A percentile compares a stretch with the other conserved stretches of the same genome.
Evolutionary conservation across 2,329 filamentous ascomycete species (phyloP).

Genomic region (Dothistroma pini): DNA sequence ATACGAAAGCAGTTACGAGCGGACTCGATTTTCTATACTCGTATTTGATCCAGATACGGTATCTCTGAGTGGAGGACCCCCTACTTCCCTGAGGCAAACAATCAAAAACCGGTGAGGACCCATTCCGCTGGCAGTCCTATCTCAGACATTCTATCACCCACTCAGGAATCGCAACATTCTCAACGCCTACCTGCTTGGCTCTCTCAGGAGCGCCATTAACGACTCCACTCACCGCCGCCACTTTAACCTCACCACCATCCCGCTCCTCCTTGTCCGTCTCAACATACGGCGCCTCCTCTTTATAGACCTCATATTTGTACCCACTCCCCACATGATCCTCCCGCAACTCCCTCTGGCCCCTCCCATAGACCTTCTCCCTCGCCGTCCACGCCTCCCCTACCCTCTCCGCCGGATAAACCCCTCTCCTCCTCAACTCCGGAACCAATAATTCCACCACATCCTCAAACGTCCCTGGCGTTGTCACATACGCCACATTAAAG

Average conservation of each 20-base stretch:
- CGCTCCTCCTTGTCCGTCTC: not conserved
- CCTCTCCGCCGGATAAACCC: constrained; percentile 28
- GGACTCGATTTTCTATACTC: not conserved
- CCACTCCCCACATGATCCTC: constrained; percentile 56
- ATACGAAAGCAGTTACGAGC: too few relatives aligned
- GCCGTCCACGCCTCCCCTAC: constrained; percentile 31
- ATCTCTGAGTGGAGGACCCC: too few relatives aligned
- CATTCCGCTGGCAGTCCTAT: not conserved
- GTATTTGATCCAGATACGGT: too few relatives aligned
- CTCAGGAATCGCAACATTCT: not conserved
- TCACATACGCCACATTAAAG: constrained; percentile 46
- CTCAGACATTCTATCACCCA: not conserved
- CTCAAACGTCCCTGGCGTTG: constrained; percentile 51
- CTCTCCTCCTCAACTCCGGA: constrained; percentile 44
- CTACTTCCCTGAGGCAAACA: not conserved
- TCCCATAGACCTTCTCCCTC: constrained; percentile 50
- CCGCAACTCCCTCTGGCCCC: constrained; percentile 54
- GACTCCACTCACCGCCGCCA: not conserved
- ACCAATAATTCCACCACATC: constrained; percentile 50
- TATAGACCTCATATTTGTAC: constrained; percentile 62
- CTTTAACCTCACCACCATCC: not conserved
- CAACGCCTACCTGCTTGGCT: not conserved
- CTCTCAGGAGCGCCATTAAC: not conserved
- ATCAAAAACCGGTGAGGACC: too few relatives aligned
- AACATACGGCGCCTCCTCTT: constrained; percentile 45